These are phyloP conservation scores for Phytophthora tentaculata DNA, from an alignment of 352 stramenopile genomes.

Conservation along the genomic window DNA sequence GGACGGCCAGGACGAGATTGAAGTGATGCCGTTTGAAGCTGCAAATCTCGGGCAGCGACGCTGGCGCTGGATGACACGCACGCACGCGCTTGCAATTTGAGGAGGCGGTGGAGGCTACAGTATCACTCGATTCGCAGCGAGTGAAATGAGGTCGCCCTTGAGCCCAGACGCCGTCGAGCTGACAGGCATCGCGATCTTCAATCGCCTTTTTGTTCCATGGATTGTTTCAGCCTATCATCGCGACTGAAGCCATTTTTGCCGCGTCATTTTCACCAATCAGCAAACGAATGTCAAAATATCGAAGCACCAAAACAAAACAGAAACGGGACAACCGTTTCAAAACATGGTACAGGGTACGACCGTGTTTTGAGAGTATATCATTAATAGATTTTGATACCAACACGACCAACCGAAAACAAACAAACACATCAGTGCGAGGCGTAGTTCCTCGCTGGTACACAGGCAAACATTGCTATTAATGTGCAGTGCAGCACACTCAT, in stretches of 20 bases:
- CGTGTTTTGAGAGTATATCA: too few relatives aligned
- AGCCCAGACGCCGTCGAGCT: background rate
- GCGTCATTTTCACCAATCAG: constrained; percentile 23
- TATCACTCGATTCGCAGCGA: background rate
- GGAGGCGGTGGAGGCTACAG: background rate
- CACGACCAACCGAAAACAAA: too few relatives aligned
- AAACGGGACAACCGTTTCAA: constrained; percentile 1
- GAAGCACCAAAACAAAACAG: constrained; percentile 17
- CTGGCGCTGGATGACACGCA: background rate
- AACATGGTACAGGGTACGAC: too few relatives aligned
- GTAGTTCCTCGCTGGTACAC: too few relatives aligned
- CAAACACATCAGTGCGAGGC: too few relatives aligned
- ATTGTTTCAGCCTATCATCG: constrained; percentile 28
- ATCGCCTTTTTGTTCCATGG: constrained; percentile 30
- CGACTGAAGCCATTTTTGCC: constrained; percentile 1
- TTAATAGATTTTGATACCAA: too few relatives aligned
- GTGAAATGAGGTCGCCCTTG: constrained; percentile 4
- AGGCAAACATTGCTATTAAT: too few relatives aligned
- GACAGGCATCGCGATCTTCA: constrained; percentile 33
- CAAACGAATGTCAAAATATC: constrained; percentile 1
- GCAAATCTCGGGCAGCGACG: constrained; percentile 17
- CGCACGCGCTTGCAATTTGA: background rate
- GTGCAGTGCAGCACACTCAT: too few relatives aligned
- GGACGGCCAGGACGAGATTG: constrained; percentile 10
- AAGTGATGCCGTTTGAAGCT: constrained; percentile 4